A percentile compares a stretch with the other conserved stretches of the same genome.
These are phyloP conservation scores for Cryoendolithus antarcticus DNA, from an alignment of 2,329 filamentous ascomycete species.

Conservation along the genomic window DNA sequence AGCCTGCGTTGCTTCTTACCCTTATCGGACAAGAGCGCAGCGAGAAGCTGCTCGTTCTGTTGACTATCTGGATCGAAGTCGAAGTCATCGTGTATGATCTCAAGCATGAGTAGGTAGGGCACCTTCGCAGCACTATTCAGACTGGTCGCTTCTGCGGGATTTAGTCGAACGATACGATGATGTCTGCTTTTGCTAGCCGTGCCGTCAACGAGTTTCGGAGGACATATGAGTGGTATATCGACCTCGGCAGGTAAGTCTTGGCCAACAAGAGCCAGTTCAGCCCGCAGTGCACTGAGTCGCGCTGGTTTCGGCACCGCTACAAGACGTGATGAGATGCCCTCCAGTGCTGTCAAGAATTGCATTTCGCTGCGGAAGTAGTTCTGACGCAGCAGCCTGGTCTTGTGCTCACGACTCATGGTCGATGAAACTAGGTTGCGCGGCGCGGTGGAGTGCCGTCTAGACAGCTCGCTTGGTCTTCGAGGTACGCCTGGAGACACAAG, in stretches of 20 bases:
- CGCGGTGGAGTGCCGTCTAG: slow-evolving; percentile 44
- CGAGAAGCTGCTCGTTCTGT: slow-evolving; percentile 57
- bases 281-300: slow-evolving; percentile 65
- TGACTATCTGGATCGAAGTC: slow-evolving; percentile 64
- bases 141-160: slow-evolving; percentile 72
- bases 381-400: slow-evolving; percentile 59
- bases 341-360: slow-evolving; percentile 65
- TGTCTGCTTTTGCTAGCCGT: slow-evolving; percentile 64
- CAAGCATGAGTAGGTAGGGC: slow-evolving; percentile 73
- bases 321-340: slow-evolving; percentile 74
- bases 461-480: slow-evolving; percentile 23
- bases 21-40: slow-evolving; percentile 54
- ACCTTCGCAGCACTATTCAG: slow-evolving; percentile 80
- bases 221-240: slow-evolving; percentile 71
- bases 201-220: slow-evolving; percentile 60
- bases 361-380: slow-evolving; percentile 77
- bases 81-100: slow-evolving; percentile 70
- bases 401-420: slow-evolving; percentile 54
- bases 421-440: slow-evolving; percentile 45
- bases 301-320: slow-evolving; percentile 72
- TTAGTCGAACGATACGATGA: slow-evolving; percentile 71
- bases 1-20: slow-evolving; percentile 41
- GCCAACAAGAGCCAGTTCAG: slow-evolving; percentile 67
- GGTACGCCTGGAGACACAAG: slow-evolving; percentile 27
- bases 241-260: slow-evolving; percentile 74